Conservation (phyloP, 2,329 filamentous ascomycete genomes). For the Monosporascus sp. region DNA sequence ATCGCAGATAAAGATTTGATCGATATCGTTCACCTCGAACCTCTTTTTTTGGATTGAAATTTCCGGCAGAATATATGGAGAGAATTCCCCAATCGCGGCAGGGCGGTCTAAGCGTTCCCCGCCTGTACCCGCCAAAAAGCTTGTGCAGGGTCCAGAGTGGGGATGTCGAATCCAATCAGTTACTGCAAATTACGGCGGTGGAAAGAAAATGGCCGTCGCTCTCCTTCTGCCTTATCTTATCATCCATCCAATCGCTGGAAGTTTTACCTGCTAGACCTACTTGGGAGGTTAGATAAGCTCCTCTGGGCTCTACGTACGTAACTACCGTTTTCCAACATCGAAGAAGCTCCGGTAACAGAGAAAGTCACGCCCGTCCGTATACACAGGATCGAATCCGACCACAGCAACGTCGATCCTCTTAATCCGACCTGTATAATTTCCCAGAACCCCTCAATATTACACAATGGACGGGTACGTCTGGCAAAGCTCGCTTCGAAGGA, state of each 20-base stretch:
- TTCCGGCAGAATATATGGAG: not conserved
- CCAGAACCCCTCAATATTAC: not conserved
- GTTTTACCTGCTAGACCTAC: not conserved
- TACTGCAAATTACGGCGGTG: not conserved
- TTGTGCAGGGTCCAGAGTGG: not conserved
- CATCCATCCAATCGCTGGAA: not conserved
- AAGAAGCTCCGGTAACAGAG: not conserved
- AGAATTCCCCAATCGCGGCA: not conserved
- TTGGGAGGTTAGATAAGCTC: too few species aligned
- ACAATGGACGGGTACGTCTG: constrained; percentile 24
- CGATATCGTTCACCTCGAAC: constrained; percentile 1
- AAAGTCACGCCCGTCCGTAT: not conserved
- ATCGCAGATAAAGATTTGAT: not conserved
- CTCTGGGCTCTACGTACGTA: not conserved
- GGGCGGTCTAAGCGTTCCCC: too few species aligned
- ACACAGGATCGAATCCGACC: too few species aligned
- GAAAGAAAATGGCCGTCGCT: not conserved
- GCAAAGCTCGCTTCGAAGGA: not conserved
- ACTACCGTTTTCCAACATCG: not conserved
- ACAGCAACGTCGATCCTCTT: too few species aligned
- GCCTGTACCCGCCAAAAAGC: not conserved
- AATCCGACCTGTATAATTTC: too few species aligned
- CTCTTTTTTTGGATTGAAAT: constrained; percentile 10
- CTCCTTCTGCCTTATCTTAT: not conserved
- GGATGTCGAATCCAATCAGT: not conserved